A percentile compares a stretch with the other conserved stretches of the same genome.
phyloP scores from a whole-genome alignment of 23 red algal species.

The Pyropia haitanensis region DNA sequence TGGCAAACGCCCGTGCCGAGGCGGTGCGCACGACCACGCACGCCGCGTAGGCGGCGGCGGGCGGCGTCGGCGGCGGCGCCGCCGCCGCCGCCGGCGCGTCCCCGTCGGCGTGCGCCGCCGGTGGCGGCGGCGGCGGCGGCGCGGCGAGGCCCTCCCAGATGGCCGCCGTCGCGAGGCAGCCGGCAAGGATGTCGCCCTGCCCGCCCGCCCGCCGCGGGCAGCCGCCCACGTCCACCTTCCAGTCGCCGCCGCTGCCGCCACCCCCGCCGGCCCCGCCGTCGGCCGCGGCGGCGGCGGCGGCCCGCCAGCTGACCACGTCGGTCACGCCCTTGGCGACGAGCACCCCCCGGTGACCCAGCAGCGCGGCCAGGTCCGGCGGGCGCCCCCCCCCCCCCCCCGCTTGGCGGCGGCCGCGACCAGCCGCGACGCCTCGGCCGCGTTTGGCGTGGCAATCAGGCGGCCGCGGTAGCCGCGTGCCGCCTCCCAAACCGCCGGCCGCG shows the following conservation, averaged over 20 bases:
- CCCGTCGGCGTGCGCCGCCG: neutral
- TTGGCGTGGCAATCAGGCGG: slow-evolving; percentile 66
- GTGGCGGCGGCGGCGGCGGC: neutral
- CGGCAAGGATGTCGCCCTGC: slow-evolving; percentile 77
- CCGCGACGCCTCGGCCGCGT: slow-evolving; percentile 44
- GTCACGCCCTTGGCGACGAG: slow-evolving; percentile 53
- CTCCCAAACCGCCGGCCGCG: neutral
- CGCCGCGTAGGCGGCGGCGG: slow-evolving; percentile 13
- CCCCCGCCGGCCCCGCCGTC: neutral
- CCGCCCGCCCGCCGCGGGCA: slow-evolving; percentile 59
- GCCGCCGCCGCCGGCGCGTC: neutral
- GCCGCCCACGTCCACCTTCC: neutral
- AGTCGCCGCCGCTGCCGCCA: slow-evolving; percentile 7
- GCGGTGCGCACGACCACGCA: slow-evolving; percentile 9
- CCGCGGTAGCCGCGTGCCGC: neutral
- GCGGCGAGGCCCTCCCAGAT: slow-evolving; percentile 14
- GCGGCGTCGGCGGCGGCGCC: neutral
- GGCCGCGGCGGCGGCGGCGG: neutral
- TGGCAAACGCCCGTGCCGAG: slow-evolving; percentile 20
- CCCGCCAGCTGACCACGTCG: slow-evolving; percentile 8
- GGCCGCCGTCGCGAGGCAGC: slow-evolving; percentile 19
- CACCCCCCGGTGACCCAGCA: slow-evolving; percentile 6
- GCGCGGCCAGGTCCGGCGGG: no score
- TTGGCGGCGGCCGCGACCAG: slow-evolving; percentile 13
- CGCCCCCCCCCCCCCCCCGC: neutral